A percentile compares a stretch with the other conserved stretches of the same genome.
Conservation (phyloP, 2,329 filamentous ascomycete genomes). For the Pyrenochaeta sp. region DNA sequence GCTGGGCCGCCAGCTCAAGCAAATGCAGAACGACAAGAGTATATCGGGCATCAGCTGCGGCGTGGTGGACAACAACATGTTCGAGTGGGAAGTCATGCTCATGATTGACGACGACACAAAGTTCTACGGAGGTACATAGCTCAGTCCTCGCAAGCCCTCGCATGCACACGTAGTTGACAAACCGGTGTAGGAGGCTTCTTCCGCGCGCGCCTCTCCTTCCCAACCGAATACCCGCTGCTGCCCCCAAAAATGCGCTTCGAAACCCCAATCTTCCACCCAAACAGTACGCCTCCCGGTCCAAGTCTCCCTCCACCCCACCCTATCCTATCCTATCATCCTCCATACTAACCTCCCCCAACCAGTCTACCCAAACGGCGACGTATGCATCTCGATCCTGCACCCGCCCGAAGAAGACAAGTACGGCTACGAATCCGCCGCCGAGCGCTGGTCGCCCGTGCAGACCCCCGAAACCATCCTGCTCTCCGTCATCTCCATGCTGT, state of each 20-base stretch:
- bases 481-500: slow-evolving; percentile 97
- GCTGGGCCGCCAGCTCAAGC: slow-evolving; percentile 85
- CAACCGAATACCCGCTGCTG: slow-evolving; percentile 94
- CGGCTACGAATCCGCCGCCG: slow-evolving; percentile 95
- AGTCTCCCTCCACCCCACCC: neutral
- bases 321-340: neutral
- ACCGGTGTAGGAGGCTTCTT: slow-evolving; percentile 78
- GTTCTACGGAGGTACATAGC: slow-evolving; percentile 84
- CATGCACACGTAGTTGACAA: slow-evolving; percentile 10
- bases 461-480: slow-evolving; percentile 98
- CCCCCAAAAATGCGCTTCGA: slow-evolving; percentile 97
- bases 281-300: slow-evolving; percentile 74
- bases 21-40: slow-evolving; percentile 91
- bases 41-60: slow-evolving; percentile 95
- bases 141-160: neutral
- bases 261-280: slow-evolving; percentile 94
- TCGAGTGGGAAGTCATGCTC: slow-evolving; percentile 98
- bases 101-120: slow-evolving; percentile 97
- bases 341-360: slow-evolving; percentile 4
- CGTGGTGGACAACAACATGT: slow-evolving; percentile 83
- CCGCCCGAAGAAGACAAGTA: slow-evolving; percentile 96
- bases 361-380: slow-evolving; percentile 92
- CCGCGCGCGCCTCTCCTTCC: slow-evolving; percentile 92
- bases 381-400: slow-evolving; percentile 98
- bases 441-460: slow-evolving; percentile 96